These are phyloP conservation scores for Macrotyloma uniflorum DNA, from an alignment of 306 rosid genomes.

Conservation along the genomic window DNA sequence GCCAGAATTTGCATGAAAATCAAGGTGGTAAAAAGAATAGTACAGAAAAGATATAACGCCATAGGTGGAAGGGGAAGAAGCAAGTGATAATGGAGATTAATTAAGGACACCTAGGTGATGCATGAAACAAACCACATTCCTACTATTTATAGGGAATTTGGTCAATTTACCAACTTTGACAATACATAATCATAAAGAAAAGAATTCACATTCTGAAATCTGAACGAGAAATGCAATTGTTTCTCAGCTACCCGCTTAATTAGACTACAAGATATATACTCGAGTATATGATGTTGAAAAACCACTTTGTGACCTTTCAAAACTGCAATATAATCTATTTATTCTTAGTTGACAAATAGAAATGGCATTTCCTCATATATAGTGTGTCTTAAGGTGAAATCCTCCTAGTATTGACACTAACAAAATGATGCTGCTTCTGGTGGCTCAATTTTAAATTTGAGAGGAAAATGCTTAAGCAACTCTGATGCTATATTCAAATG, in stretches of 20 bases:
- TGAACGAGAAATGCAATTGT: conserved; percentile 17
- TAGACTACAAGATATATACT: not conserved
- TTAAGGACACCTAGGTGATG: conserved; percentile 7
- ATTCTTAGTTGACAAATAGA: not conserved
- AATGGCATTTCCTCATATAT: not conserved
- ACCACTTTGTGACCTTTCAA: conserved; percentile 25
- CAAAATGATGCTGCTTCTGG: not conserved
- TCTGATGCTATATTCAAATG: not conserved
- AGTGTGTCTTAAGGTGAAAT: not conserved
- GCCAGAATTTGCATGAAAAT: conserved; percentile 54
- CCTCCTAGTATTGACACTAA: not conserved
- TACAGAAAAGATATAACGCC: conserved; percentile 47
- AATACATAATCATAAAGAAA: not conserved
- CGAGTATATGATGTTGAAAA: conserved; percentile 8
- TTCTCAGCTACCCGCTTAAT: conserved; percentile 26
- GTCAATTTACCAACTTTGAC: conserved; percentile 48
- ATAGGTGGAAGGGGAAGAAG: conserved; percentile 28
- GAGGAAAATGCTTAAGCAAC: not conserved
- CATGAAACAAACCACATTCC: conserved; percentile 30
- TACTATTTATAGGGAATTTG: conserved; percentile 53
- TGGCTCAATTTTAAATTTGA: conserved; percentile 19
- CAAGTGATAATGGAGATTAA: conserved; percentile 22
- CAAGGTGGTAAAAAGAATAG: conserved; percentile 41
- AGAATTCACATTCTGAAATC: conserved; percentile 12
- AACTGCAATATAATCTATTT: not conserved